Evolutionary conservation across 768 basidiomycete species (phyloP), one percentile per base, ranked within the genome.

Genomic region (Tulasnella sp.): DNA sequence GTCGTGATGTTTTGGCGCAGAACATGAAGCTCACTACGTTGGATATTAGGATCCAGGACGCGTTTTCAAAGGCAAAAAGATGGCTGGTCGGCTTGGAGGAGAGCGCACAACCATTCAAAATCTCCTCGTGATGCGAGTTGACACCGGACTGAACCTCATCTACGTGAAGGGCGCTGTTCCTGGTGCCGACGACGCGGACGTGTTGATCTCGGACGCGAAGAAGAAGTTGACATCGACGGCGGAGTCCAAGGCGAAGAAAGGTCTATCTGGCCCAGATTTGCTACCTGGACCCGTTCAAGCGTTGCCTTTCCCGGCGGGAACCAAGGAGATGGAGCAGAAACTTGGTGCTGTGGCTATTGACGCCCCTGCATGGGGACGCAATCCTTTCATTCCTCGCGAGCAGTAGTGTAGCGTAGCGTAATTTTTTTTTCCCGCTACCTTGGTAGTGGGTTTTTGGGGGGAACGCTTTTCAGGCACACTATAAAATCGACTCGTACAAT

Each of bases 11-110:
- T 37, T 71, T 22, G 12, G 14, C 34, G 11, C 71, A 64, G 77
- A 41, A 65, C 73, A 47, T 63, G 11, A 68, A 17, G 74, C 16
- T 8, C 3, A 59, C 52, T 29, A 29, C 52, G 9, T 26, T 11
- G 52, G 14, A n/a, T 59, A 26, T 11, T 71, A 98, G 95, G 95
- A 97, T 77, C 96, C 97, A 32, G 97, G 97, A 63, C 89, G 97
- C 77, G 85, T 98, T 5, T 94, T 92, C 82, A 97, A 97, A 3
- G 97, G 97, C 41, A 97, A 95, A 83, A 98, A 98, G 84, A 98
- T 97, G 96, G 88, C 96, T 11, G 97, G 97, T 39, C 89, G 89
- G 29, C 89, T 98, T 84, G 97, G 97, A 66, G 90, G 88, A 71
- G 84, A 87, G 75, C 88, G 89, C 44, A 86, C 86, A 9, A 98